Percentiles rank a stretch among this genome's conserved stretches.
Conservation (phyloP, 2,329 filamentous ascomycete species). For the Aspergillus neoniger region DNA sequence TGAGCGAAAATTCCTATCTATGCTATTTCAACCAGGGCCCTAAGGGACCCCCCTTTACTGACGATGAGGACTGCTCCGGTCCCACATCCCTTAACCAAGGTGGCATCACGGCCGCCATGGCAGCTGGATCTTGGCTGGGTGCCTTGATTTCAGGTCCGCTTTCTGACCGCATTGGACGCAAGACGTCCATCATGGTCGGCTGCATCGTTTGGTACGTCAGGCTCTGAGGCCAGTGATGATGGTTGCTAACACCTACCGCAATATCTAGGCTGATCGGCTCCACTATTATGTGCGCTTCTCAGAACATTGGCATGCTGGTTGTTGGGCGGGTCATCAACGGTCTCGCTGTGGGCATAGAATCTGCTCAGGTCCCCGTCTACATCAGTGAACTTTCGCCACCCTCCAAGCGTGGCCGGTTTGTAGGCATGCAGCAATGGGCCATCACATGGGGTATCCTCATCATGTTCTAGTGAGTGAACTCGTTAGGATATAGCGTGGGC, state of each 20-base stretch:
- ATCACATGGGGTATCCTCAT: slow-evolving; percentile 72
- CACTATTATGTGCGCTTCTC: slow-evolving; percentile 61
- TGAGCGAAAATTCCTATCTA: slow-evolving; percentile 56
- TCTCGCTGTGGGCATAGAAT: slow-evolving; percentile 71
- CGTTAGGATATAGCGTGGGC: no score
- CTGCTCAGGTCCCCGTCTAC: slow-evolving; percentile 70
- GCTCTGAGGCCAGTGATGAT: slow-evolving; percentile 57
- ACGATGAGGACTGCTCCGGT: slow-evolving; percentile 46
- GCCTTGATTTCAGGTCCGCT: slow-evolving; percentile 58
- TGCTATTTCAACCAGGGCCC: slow-evolving; percentile 64
- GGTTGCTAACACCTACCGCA: slow-evolving; percentile 29
- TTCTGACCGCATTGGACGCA: slow-evolving; percentile 57
- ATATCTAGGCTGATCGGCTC: slow-evolving; percentile 55
- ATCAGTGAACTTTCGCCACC: slow-evolving; percentile 66
- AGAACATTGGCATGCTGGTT: slow-evolving; percentile 69
- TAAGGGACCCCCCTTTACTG: slow-evolving; percentile 61
- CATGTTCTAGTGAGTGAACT: slow-evolving; percentile 60
- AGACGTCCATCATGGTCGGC: slow-evolving; percentile 53
- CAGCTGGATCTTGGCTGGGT: slow-evolving; percentile 69
- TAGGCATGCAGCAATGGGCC: slow-evolving; percentile 73
- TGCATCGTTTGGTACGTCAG: slow-evolving; percentile 47
- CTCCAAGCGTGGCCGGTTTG: slow-evolving; percentile 61
- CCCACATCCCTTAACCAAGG: slow-evolving; percentile 58
- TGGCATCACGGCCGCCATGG: slow-evolving; percentile 71
- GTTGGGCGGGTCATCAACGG: slow-evolving; percentile 70